These are phyloP conservation scores for Mycoemilia scoparia DNA, from an alignment of 192 early-diverging fungal genomes.

Conservation along the genomic window DNA sequence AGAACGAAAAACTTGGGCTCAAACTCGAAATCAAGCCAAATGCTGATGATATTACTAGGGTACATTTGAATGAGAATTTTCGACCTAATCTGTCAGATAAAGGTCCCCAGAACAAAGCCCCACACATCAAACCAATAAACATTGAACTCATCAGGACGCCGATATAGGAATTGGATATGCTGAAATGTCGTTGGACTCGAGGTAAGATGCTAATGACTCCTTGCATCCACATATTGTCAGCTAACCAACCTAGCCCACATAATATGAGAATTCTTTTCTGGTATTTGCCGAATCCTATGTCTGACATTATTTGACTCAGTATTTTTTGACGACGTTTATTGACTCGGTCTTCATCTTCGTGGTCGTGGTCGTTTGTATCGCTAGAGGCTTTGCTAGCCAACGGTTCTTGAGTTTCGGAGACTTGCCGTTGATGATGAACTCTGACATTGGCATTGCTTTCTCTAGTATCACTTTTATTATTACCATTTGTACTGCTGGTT, in stretches of 20 bases:
- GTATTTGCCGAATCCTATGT: slow-evolving; percentile 55
- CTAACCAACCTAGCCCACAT: slow-evolving; percentile 72
- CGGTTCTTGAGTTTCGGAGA: no score
- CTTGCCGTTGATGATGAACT: no score
- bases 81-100: slow-evolving; percentile 56
- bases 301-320: slow-evolving; percentile 41
- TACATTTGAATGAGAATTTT: slow-evolving; percentile 52
- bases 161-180: slow-evolving; percentile 39
- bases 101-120: slow-evolving; percentile 66
- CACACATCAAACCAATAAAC: slow-evolving; percentile 66
- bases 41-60: slow-evolving; percentile 45
- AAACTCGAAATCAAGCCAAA: slow-evolving; percentile 57
- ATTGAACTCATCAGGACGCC: slow-evolving; percentile 50
- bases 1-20: slow-evolving; percentile 36
- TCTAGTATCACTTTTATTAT: no score
- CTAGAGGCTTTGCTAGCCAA: no score
- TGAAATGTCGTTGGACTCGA: slow-evolving; percentile 55
- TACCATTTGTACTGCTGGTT: no score
- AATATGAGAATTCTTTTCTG: slow-evolving; percentile 38
- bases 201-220: slow-evolving; percentile 55
- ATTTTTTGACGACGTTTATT: no score
- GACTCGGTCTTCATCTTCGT: no score
- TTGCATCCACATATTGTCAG: slow-evolving; percentile 66
- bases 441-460: no score
- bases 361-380: no score